These are phyloP conservation scores for Coelastrella sp. DNA, from an alignment of 139 green algal genomes.

Conservation along the genomic window DNA sequence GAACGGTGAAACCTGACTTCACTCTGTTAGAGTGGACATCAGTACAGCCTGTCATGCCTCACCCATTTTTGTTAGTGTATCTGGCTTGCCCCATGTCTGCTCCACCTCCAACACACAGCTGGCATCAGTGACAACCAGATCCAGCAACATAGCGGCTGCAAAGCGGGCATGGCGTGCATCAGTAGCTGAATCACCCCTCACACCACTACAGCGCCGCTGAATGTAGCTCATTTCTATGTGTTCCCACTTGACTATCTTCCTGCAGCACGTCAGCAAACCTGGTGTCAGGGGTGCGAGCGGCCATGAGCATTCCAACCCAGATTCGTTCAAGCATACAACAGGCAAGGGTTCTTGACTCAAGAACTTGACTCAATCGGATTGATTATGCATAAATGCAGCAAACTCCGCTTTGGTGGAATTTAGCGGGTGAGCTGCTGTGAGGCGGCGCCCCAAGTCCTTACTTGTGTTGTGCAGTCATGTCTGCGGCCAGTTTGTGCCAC, in stretches of 20 bases:
- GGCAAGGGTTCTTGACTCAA: too few species aligned
- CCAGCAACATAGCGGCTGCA: conserved; percentile 62
- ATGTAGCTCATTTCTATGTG: conserved; percentile 31
- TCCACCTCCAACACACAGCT: conserved; percentile 45
- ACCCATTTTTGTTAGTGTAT: conserved; percentile 47
- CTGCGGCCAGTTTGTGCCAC: conserved; percentile 1
- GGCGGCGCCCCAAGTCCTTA: not conserved
- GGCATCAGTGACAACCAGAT: conserved; percentile 54
- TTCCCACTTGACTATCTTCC: conserved; percentile 28
- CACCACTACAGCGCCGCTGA: conserved; percentile 4
- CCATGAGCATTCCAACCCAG: not conserved
- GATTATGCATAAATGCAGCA: too few species aligned
- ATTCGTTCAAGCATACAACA: too few species aligned
- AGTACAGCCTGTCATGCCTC: not conserved
- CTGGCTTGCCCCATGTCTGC: conserved; percentile 54
- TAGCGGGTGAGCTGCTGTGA: too few species aligned
- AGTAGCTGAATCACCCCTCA: not conserved
- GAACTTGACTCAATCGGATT: too few species aligned
- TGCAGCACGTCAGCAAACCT: conserved; percentile 1
- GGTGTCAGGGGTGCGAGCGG: not conserved
- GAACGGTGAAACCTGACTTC: too few species aligned
- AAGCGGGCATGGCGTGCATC: conserved; percentile 59
- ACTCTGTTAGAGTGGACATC: too few species aligned
- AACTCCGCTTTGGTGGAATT: too few species aligned
- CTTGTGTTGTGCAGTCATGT: conserved; percentile 9